A percentile compares a stretch with the other conserved stretches of the same genome.
Conservation (phyloP, 2,329 filamentous ascomycete species). For the Cladosporium halotolerans region DNA sequence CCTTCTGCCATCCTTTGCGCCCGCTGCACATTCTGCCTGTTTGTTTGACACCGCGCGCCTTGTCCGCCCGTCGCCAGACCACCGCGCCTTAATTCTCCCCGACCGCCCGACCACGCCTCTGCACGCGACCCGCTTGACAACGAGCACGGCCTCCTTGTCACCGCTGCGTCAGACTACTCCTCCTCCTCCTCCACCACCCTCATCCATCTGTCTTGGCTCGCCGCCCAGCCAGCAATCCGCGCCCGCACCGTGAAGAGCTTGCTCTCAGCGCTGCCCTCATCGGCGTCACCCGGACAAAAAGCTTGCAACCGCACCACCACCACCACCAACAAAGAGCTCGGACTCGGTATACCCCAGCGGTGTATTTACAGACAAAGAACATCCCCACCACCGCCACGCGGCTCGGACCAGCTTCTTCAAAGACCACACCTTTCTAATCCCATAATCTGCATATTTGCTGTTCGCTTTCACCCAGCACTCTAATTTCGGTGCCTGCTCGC, state of each 20-base stretch:
- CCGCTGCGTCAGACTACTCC: background rate
- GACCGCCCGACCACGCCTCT: background rate
- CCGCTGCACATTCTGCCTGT: background rate
- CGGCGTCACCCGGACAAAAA: background rate
- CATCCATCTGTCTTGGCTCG: background rate
- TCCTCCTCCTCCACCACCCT: background rate
- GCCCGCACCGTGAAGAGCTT: constrained; percentile 7
- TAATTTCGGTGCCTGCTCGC: constrained; percentile 23
- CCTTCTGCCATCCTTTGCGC: background rate
- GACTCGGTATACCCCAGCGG: constrained; percentile 6
- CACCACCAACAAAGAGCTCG: constrained; percentile 6
- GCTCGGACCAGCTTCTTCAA: constrained; percentile 9
- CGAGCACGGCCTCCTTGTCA: constrained; percentile 9
- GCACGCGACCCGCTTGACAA: background rate
- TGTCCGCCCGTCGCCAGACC: background rate
- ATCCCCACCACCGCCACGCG: background rate
- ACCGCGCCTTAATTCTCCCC: constrained; percentile 7
- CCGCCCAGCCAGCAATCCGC: background rate
- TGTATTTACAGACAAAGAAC: constrained; percentile 9
- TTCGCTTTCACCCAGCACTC: constrained; percentile 26
- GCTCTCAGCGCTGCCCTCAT: constrained; percentile 1
- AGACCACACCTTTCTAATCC: constrained; percentile 9
- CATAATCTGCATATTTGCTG: constrained; percentile 16
- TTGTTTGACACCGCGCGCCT: background rate
- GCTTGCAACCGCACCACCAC: background rate